These are phyloP conservation scores for Hypoxylon sp. DNA, from an alignment of 2,329 filamentous ascomycete species.

Conservation along the genomic window DNA sequence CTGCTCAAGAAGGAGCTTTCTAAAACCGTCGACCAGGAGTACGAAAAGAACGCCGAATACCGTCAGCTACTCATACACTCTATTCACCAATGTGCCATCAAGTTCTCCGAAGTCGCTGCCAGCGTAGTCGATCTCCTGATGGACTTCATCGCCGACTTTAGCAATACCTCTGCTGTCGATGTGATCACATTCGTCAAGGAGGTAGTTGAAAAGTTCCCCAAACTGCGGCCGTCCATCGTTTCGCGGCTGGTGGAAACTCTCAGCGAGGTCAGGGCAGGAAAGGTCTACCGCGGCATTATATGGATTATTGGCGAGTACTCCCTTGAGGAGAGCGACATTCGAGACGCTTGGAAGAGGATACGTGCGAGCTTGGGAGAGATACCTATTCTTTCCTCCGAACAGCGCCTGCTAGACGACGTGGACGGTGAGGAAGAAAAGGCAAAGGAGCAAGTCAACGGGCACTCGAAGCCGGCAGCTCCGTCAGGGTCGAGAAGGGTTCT, in stretches of 20 bases:
- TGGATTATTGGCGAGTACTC: slow-evolving; percentile 99
- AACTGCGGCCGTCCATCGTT: slow-evolving; percentile 85
- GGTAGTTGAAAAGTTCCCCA: slow-evolving; percentile 97
- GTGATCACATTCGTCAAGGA: slow-evolving; percentile 99
- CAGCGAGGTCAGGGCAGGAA: slow-evolving; percentile 91
- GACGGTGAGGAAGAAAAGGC: slow-evolving; percentile 70
- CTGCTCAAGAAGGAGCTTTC: slow-evolving; percentile 96
- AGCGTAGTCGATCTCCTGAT: slow-evolving; percentile 96
- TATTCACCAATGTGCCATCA: slow-evolving; percentile 98
- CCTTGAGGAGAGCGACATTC: slow-evolving; percentile 89
- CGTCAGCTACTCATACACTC: slow-evolving; percentile 94
- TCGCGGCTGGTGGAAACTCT: slow-evolving; percentile 88
- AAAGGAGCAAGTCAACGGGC: slow-evolving; percentile 77
- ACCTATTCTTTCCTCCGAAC: slow-evolving; percentile 93
- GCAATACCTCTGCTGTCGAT: slow-evolving; percentile 94
- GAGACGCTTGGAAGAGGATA: slow-evolving; percentile 96
- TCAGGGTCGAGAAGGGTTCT: slow-evolving; percentile 90
- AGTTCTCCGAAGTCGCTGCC: slow-evolving; percentile 96
- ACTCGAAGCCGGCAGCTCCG: slow-evolving; percentile 76
- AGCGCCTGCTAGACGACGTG: slow-evolving; percentile 86
- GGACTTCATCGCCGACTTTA: slow-evolving; percentile 99
- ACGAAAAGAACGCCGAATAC: slow-evolving; percentile 97
- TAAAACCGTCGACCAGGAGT: slow-evolving; percentile 98
- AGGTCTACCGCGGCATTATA: slow-evolving; percentile 94
- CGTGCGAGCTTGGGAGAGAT: slow-evolving; percentile 94